phyloP scores from a whole-genome alignment of 495 filamentous ascomycete genomes.

The Aspergillus asperescens region DNA sequence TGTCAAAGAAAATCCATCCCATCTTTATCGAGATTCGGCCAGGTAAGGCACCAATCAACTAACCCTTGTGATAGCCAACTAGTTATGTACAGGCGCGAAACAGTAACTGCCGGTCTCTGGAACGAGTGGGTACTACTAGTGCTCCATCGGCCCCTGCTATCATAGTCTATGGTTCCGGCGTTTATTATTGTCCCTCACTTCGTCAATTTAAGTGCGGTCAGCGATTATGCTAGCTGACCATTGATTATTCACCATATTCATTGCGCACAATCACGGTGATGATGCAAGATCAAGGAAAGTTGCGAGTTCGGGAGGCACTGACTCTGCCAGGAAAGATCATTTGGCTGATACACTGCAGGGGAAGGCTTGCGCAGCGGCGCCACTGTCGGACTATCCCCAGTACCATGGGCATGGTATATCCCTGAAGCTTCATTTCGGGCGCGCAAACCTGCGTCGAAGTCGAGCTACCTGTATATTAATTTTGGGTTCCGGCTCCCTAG shows the following conservation, averaged over 20 bases:
- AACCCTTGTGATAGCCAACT: constrained; percentile 1
- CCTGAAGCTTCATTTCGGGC: constrained; percentile 10
- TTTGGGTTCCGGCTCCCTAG: constrained; percentile 4
- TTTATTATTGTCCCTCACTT: not conserved
- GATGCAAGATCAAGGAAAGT: not conserved
- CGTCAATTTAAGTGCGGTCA: not conserved
- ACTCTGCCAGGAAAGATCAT: constrained; percentile 3
- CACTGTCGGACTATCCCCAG: constrained; percentile 6
- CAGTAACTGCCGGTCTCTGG: not conserved
- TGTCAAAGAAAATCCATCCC: constrained; percentile 11
- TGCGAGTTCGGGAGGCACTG: not conserved
- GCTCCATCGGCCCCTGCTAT: constrained; percentile 4
- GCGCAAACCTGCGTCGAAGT: constrained; percentile 8
- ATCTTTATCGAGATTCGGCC: not conserved
- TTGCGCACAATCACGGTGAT: not conserved
- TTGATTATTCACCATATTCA: not conserved
- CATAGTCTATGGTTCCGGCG: not conserved
- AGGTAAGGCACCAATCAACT: not conserved
- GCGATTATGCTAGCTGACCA: not conserved
- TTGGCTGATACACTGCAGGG: not conserved
- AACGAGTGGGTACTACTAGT: not conserved
- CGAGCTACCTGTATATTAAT: constrained; percentile 7
- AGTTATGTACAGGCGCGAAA: constrained; percentile 11
- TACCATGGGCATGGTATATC: constrained; percentile 10
- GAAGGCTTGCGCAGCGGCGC: constrained; percentile 1